These are phyloP conservation scores for Globisporangium cederbergense DNA, from an alignment of 352 stramenopile species.

Conservation along the genomic window DNA sequence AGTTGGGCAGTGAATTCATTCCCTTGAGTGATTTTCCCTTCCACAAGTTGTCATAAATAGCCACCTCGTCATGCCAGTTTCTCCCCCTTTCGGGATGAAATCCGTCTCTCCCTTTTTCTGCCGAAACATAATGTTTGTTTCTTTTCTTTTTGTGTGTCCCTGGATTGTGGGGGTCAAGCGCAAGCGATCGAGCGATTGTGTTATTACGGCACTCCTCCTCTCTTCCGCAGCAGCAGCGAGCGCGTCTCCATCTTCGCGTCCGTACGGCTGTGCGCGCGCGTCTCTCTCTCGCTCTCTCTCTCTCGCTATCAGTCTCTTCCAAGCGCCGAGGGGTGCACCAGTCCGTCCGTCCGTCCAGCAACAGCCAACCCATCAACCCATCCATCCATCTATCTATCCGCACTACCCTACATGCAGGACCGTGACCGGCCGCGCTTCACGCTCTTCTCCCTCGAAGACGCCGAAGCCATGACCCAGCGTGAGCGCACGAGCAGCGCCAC, in stretches of 20 bases:
- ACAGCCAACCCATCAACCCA: not conserved
- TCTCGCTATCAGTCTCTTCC: not conserved
- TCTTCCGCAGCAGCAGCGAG: not conserved
- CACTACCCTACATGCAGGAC: constrained; percentile 16
- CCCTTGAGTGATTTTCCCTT: not conserved
- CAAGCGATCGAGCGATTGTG: not conserved
- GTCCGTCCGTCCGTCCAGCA: not conserved
- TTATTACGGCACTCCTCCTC: constrained; percentile 2
- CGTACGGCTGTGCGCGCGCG: no score
- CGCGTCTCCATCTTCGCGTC: no score
- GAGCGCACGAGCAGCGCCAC: constrained; percentile 44
- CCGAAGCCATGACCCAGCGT: constrained; percentile 63
- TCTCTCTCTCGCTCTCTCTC: not conserved
- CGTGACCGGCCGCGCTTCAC: constrained; percentile 60
- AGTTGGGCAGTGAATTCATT: no score
- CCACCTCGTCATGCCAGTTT: not conserved
- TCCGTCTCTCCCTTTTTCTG: not conserved
- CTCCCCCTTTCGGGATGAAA: not conserved
- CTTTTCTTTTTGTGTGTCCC: not conserved
- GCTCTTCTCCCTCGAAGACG: constrained; percentile 68
- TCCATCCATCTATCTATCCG: not conserved
- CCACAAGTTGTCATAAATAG: not conserved
- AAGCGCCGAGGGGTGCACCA: not conserved
- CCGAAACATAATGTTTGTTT: not conserved
- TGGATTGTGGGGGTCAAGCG: not conserved